Conservation (phyloP, 2,329 filamentous ascomycete genomes). For the Diplodia intermedia region DNA sequence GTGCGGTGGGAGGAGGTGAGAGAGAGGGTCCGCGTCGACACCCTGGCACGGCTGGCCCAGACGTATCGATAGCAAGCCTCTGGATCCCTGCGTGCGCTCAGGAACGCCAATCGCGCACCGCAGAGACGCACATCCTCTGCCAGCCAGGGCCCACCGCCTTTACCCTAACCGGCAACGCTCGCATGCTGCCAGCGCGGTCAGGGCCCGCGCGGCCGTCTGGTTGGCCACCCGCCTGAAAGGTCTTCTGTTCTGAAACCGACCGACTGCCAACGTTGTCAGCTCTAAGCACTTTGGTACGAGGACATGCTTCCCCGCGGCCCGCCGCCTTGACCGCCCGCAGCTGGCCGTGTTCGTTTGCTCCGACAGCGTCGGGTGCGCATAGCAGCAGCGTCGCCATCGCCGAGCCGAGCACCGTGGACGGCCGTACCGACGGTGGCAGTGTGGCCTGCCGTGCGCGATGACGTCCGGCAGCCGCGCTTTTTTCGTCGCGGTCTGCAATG, state of each 20-base stretch:
- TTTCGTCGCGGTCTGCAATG: not conserved
- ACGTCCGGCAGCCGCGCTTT: not conserved
- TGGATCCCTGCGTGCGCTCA: not conserved
- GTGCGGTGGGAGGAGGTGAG: constrained; percentile 6
- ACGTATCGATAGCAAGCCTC: constrained; percentile 2
- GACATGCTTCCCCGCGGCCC: constrained; percentile 8
- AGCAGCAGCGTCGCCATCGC: not conserved
- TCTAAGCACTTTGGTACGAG: not conserved
- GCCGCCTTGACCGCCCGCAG: not conserved
- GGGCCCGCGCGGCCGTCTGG: not conserved
- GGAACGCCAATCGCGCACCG: constrained; percentile 5
- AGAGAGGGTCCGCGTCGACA: not conserved
- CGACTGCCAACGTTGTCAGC: not conserved
- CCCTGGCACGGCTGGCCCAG: not conserved
- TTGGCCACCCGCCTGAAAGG: not conserved
- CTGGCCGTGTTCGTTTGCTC: not conserved
- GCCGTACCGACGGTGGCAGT: not conserved
- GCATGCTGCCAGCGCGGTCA: not conserved
- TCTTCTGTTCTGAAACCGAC: constrained; percentile 1
- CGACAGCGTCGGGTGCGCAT: not conserved
- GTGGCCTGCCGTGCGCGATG: not conserved
- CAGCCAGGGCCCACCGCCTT: not conserved
- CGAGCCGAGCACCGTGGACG: not conserved
- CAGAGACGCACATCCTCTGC: not conserved
- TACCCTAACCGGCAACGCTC: not conserved